A percentile compares a stretch with the other conserved stretches of the same genome.
phyloP scores from a whole-genome alignment of 352 stramenopile species.

The Phytophthora hibernalis region DNA sequence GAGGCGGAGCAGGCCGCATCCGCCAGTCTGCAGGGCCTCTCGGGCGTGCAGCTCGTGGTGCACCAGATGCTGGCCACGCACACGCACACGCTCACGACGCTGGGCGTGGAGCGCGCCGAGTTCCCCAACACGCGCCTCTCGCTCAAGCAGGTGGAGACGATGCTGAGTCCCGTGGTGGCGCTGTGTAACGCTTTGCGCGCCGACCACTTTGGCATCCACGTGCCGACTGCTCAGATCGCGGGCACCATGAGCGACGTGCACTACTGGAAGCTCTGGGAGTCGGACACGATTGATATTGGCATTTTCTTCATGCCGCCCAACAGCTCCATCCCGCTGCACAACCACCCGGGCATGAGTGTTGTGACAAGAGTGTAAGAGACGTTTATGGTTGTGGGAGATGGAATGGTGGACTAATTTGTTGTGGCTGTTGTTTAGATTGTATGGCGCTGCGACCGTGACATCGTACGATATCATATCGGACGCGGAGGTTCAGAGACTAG shows the following conservation, averaged over 20 bases:
- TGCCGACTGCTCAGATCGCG: conserved; percentile 69
- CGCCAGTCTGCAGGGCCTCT: conserved; percentile 54
- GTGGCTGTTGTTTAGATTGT: conserved; percentile 52
- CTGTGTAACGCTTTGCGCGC: conserved; percentile 64
- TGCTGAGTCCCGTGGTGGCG: conserved; percentile 67
- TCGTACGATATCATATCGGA: conserved; percentile 79
- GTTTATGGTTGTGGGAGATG: neutral
- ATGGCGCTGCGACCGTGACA: conserved; percentile 72
- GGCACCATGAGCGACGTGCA: conserved; percentile 80
- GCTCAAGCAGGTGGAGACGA: conserved; percentile 73
- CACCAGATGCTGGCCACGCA: conserved; percentile 73
- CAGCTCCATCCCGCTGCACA: conserved; percentile 78
- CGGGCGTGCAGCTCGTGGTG: conserved; percentile 74
- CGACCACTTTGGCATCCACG: conserved; percentile 77
- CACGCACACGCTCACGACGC: conserved; percentile 58
- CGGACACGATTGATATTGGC: conserved; percentile 83
- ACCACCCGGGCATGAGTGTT: conserved; percentile 87
- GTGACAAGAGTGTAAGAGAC: conserved; percentile 76
- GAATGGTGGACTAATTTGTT: conserved; percentile 9
- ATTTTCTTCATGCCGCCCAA: conserved; percentile 89
- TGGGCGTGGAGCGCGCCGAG: conserved; percentile 53
- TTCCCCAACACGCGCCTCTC: conserved; percentile 81
- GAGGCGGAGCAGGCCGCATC: conserved; percentile 51
- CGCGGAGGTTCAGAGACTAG: conserved; percentile 35
- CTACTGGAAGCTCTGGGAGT: conserved; percentile 90